These are phyloP conservation scores for Fragaria iinumae DNA, from an alignment of 306 rosid species.

Conservation along the genomic window DNA sequence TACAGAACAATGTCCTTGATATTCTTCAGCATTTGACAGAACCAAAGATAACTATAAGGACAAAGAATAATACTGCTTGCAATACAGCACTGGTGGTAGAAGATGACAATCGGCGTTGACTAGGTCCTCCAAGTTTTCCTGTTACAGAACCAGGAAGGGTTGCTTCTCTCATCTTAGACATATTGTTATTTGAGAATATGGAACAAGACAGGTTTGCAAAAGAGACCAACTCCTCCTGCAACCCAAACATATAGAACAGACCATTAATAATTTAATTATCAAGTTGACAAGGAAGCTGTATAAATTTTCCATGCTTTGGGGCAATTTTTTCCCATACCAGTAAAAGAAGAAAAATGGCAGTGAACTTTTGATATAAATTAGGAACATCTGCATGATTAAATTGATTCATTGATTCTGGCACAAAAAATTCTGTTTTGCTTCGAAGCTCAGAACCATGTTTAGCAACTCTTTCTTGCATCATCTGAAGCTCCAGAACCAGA, in stretches of 20 bases:
- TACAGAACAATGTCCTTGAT: not conserved
- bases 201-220: conserved; percentile 63
- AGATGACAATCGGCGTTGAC: conserved; percentile 85
- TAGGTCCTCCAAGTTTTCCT: conserved; percentile 97
- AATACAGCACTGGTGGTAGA: conserved; percentile 63
- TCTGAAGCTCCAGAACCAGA: conserved; percentile 75
- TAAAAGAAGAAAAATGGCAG: conserved; percentile 40
- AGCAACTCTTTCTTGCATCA: conserved; percentile 50
- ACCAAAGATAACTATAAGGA: conserved; percentile 22
- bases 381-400: conserved; percentile 38
- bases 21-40: not conserved
- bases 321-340: conserved; percentile 52
- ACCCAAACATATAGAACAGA: conserved; percentile 18
- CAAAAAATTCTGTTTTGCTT: conserved; percentile 29
- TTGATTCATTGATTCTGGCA: conserved; percentile 35
- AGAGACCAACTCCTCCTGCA: conserved; percentile 76
- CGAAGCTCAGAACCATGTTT: conserved; percentile 38
- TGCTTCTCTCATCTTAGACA: conserved; percentile 38
- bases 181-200: conserved; percentile 55
- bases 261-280: conserved; percentile 8
- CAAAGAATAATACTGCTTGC: conserved; percentile 64
- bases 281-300: conserved; percentile 20
- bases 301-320: conserved; percentile 17
- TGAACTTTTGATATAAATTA: conserved; percentile 47
- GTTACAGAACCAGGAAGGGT: conserved; percentile 74